Evolutionary conservation across 2,329 filamentous ascomycete species (phyloP).

Genomic region (Aspergillus sp.): DNA sequence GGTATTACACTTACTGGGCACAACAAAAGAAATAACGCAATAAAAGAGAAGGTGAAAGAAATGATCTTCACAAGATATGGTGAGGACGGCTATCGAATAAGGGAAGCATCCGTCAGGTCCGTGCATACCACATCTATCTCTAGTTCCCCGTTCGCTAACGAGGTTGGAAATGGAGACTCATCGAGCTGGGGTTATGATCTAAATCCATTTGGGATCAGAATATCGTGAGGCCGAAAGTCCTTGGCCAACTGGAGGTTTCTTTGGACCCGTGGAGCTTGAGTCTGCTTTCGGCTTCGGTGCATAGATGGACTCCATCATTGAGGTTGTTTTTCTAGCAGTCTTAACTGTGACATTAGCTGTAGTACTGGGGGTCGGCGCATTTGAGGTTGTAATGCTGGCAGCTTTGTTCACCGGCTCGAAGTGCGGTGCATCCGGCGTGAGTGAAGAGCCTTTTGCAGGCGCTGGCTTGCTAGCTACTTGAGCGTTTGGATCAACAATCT

Average conservation of each 20-base stretch:
- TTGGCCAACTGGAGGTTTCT: not conserved
- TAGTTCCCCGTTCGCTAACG: not conserved
- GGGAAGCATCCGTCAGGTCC: not conserved
- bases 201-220: not conserved
- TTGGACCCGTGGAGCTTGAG: not conserved
- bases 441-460: not conserved
- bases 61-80: not conserved
- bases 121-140: not conserved
- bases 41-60: not conserved
- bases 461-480: not conserved
- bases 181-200: not conserved
- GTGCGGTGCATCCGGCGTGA: not conserved
- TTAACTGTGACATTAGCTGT: not conserved
- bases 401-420: not conserved
- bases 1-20: not conserved
- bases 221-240: constrained; percentile 16
- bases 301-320: constrained; percentile 18
- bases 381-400: not conserved
- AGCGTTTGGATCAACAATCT: not conserved
- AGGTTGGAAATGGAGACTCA: not conserved
- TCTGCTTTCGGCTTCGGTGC: constrained; percentile 8
- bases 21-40: not conserved
- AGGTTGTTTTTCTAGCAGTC: not conserved
- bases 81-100: not conserved
- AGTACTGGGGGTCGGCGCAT: not conserved